Base-by-base conservation (phyloP, 140 eudicot species). In the Senecio squalidus region DNA sequence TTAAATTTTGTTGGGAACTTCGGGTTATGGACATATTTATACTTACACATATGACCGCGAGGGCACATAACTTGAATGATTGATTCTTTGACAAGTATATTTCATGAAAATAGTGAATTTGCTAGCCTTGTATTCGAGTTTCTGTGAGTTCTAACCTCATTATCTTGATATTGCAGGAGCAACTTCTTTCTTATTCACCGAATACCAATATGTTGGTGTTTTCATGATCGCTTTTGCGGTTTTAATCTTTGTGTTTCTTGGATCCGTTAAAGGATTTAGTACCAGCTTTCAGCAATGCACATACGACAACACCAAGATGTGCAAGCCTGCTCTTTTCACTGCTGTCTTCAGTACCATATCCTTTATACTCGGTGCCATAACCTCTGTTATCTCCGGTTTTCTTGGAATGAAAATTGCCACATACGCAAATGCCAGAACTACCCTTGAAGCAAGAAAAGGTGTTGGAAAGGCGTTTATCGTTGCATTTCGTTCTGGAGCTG, bases 251-350 rank as follows among this genome's bases (percentile, higher is more conserved):
- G 58, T 79, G 23, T 79, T 83, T 69, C 76, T 83, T n/a, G 86
- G 92, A 3, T 76, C 86, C 0, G 92, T 79, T 18, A 70, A 79
- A 38, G 81, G 86, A 4, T 83, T 83, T 48, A 79, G 86, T 65
- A 76, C 79, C 45, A 76, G 65, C 48, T 60, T 25, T 68, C 76
- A 76, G 16, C 41, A 67, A 58, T 80, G 87, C 58, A 73, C 83
- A 11, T 80, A 80, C 21, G 72, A 75, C 51, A 64, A 17, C 17
- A 56, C 38, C 59, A 80, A 55, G 23, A 26, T 29, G 60, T 88
- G 94, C 82, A 85, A 85, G 58, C 95, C 95, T 9, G 95, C 87
- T 29, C 80, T 85, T n/a, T 90, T 90, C 33, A 86, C 87, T 46
- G 95, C 95, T 52, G 30, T 36, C 18, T 86, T 86, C 64, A 82